These are phyloP conservation scores for Backusella mclennaniae DNA, from an alignment of 192 early-diverging fungal species.

Conservation along the genomic window DNA sequence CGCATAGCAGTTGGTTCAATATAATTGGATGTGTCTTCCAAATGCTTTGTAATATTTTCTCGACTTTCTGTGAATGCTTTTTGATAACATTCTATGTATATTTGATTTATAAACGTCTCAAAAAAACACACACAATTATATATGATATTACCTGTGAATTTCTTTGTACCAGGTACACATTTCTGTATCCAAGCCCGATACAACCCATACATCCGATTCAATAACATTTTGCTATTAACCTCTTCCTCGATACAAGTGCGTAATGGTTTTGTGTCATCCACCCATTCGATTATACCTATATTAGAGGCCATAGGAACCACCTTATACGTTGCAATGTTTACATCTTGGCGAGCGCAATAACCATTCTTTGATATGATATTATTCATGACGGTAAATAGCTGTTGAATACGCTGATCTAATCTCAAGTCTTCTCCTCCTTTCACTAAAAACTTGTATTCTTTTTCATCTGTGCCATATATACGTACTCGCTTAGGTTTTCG, in stretches of 20 bases:
- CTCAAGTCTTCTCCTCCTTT: constrained; percentile 87
- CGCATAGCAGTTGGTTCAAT: constrained; percentile 49
- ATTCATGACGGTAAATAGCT: constrained; percentile 81
- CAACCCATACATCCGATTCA: constrained; percentile 37
- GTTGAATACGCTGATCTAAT: constrained; percentile 76
- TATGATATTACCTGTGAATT: constrained; percentile 37
- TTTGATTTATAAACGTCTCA: not conserved
- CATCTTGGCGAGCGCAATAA: constrained; percentile 51
- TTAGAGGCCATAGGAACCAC: constrained; percentile 60
- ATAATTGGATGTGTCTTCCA: constrained; percentile 39
- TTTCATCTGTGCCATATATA: constrained; percentile 74
- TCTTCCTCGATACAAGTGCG: constrained; percentile 58
- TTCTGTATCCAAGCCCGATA: constrained; percentile 42
- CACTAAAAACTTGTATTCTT: constrained; percentile 69
- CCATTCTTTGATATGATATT: constrained; percentile 52
- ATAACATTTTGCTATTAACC: constrained; percentile 39
- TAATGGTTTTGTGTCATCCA: constrained; percentile 67
- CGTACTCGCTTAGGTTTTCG: constrained; percentile 68
- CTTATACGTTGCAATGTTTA: constrained; percentile 71
- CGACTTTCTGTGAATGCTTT: constrained; percentile 52
- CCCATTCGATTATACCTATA: constrained; percentile 79
- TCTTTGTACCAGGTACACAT: constrained; percentile 45
- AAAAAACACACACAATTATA: not conserved
- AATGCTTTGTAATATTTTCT: constrained; percentile 49
- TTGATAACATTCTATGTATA: constrained; percentile 49